Percentiles rank a stretch among this genome's conserved stretches.
phyloP scores from a whole-genome alignment of 192 early-diverging fungal genomes.

The Coemansia sp. region DNA sequence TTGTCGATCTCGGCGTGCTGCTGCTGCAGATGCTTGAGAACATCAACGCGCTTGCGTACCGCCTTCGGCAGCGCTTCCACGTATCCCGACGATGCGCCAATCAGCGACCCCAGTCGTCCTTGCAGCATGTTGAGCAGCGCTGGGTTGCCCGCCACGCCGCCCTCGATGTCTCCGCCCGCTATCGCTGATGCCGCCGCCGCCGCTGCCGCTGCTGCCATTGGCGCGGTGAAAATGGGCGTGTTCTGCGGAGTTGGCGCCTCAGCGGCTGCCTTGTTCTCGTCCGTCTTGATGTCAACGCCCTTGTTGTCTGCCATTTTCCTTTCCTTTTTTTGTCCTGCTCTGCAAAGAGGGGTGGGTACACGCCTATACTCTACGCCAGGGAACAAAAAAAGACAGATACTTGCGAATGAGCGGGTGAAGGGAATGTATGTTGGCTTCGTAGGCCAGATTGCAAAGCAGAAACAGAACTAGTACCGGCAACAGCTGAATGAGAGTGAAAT shows the following conservation, averaged over 20 bases:
- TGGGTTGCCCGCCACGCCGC: conserved; percentile 53
- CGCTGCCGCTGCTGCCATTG: conserved; percentile 41
- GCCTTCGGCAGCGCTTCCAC: conserved; percentile 69
- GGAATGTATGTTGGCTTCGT: no score
- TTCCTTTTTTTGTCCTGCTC: conserved; percentile 6
- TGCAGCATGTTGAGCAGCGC: conserved; percentile 72
- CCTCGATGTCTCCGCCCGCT: conserved; percentile 44
- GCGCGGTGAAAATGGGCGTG: conserved; percentile 61
- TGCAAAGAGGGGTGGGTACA: no score
- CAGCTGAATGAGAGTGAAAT: no score
- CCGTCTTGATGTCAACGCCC: conserved; percentile 63
- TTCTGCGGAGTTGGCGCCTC: conserved; percentile 64
- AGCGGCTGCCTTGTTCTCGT: conserved; percentile 54
- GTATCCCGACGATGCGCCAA: conserved; percentile 77
- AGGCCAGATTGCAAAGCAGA: no score
- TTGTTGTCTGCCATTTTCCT: conserved; percentile 35
- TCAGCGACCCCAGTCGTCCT: conserved; percentile 73
- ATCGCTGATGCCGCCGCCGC: conserved; percentile 12
- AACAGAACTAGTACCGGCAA: no score
- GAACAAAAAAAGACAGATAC: no score
- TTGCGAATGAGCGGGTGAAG: no score
- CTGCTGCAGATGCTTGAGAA: conserved; percentile 84
- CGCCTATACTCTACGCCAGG: no score
- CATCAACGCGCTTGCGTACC: conserved; percentile 84
- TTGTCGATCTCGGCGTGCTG: conserved; percentile 83